phyloP scores from a whole-genome alignment of 2,329 filamentous ascomycete genomes.

The Penicillium griseofulvum region DNA sequence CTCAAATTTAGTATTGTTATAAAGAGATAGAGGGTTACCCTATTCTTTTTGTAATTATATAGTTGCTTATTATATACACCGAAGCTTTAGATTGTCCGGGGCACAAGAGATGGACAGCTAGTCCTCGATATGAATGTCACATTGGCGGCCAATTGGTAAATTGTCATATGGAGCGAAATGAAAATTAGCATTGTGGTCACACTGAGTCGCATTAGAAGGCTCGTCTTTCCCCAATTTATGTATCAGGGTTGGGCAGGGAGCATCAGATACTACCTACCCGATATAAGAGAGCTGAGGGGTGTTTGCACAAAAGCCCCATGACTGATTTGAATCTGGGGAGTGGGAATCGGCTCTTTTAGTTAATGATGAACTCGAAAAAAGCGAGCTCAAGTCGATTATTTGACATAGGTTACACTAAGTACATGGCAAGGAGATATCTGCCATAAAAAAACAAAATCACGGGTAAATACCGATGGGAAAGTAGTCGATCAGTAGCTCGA shows the following conservation, averaged over 20 bases:
- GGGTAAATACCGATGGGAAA: slow-evolving; percentile 13
- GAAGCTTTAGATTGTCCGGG: not conserved
- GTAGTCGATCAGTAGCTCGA: slow-evolving; percentile 1
- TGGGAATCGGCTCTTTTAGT: not conserved
- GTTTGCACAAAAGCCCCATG: not conserved
- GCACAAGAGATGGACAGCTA: not conserved
- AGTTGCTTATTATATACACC: not conserved
- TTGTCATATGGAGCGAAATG: not conserved
- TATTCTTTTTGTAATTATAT: not conserved
- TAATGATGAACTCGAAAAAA: not conserved
- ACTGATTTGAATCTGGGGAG: not conserved
- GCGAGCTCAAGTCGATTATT: slow-evolving; percentile 16
- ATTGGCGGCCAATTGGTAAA: not conserved
- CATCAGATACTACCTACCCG: not conserved
- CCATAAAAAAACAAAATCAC: slow-evolving; percentile 15
- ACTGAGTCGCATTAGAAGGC: slow-evolving; percentile 14
- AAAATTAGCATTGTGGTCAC: slow-evolving; percentile 4
- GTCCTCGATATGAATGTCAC: slow-evolving; percentile 4
- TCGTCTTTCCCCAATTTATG: not conserved
- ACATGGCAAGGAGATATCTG: slow-evolving; percentile 38
- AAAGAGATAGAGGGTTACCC: not conserved
- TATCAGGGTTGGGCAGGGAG: not conserved
- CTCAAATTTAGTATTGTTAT: not conserved
- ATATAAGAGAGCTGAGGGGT: not conserved
- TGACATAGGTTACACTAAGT: slow-evolving; percentile 27